Conservation (phyloP, 2,329 filamentous ascomycete species). For the Dothistroma pini region DNA sequence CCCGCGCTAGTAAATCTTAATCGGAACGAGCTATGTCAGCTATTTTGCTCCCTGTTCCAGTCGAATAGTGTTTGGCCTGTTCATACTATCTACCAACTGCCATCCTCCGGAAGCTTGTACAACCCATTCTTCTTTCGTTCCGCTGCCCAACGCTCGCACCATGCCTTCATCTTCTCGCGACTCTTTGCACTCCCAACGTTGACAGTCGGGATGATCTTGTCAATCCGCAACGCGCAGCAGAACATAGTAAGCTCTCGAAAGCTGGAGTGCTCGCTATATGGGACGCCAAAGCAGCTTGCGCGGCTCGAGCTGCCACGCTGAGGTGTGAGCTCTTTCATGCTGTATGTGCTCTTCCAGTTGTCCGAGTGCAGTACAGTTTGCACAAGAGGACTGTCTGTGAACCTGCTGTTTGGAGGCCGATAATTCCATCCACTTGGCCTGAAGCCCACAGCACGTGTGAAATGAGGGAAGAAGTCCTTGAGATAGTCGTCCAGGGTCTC, state of each 20-base stretch:
- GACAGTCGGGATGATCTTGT: constrained; percentile 88
- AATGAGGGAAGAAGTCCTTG: constrained; percentile 72
- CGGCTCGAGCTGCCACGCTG: constrained; percentile 80
- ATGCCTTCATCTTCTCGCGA: constrained; percentile 63
- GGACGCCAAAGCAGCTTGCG: constrained; percentile 86
- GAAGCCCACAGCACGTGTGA: constrained; percentile 84
- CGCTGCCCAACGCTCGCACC: constrained; percentile 61
- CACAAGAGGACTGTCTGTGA: constrained; percentile 61
- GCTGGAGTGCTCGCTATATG: constrained; percentile 92
- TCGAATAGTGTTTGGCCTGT: neutral
- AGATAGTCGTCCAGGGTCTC: constrained; percentile 91
- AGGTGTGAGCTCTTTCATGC: constrained; percentile 66
- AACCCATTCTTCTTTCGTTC: constrained; percentile 62
- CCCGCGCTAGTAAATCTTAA: too few relatives aligned
- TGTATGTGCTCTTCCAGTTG: constrained; percentile 73
- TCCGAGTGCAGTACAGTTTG: constrained; percentile 61
- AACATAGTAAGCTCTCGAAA: constrained; percentile 95
- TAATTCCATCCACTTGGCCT: constrained; percentile 95
- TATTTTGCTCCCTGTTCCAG: too few relatives aligned
- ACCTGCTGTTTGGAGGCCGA: constrained; percentile 62
- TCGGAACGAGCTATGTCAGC: too few relatives aligned
- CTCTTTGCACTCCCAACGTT: constrained; percentile 68
- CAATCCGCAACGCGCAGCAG: constrained; percentile 79
- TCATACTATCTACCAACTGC: constrained; percentile 24
- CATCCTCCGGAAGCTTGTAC: constrained; percentile 41